Evolutionary conservation across 768 basidiomycete species (phyloP).

Genomic region (Boletellus ananas): DNA sequence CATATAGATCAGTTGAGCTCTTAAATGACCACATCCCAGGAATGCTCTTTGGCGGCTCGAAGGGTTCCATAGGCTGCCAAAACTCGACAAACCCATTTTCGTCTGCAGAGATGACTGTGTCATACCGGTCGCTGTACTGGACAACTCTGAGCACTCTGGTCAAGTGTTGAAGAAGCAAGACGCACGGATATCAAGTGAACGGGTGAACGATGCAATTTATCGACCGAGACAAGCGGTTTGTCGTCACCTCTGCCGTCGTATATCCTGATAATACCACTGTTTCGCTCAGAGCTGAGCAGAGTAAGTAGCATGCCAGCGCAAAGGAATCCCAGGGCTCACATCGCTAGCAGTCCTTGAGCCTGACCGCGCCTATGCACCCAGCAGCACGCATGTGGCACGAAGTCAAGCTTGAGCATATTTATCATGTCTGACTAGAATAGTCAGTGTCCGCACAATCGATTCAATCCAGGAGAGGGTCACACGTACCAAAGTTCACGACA

Average conservation of each 20-base stretch:
- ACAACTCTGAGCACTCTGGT: neutral
- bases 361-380: conserved; percentile 93
- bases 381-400: conserved; percentile 81
- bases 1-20: conserved; percentile 88
- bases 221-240: conserved; percentile 69
- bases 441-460: neutral
- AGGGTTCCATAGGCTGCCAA: conserved; percentile 90
- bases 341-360: conserved; percentile 81
- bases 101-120: conserved; percentile 92
- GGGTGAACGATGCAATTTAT: conserved; percentile 78
- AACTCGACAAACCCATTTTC: conserved; percentile 95
- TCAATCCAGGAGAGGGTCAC: neutral
- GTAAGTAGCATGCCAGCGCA: conserved; percentile 6
- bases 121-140: conserved; percentile 87
- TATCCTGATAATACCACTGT: conserved; percentile 71
- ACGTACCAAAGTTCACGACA: conserved; percentile 93
- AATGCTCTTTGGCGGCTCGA: conserved; percentile 74
- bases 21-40: conserved; percentile 87
- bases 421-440: conserved; percentile 77
- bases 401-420: conserved; percentile 91
- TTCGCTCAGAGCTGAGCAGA: conserved; percentile 66
- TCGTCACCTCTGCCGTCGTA: conserved; percentile 92
- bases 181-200: conserved; percentile 89
- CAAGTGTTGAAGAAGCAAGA: conserved; percentile 7
- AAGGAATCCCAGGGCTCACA: conserved; percentile 51